phyloP scores from a whole-genome alignment of 176 grass and related monocot species.

The Hsuehochloa calcarea region DNA sequence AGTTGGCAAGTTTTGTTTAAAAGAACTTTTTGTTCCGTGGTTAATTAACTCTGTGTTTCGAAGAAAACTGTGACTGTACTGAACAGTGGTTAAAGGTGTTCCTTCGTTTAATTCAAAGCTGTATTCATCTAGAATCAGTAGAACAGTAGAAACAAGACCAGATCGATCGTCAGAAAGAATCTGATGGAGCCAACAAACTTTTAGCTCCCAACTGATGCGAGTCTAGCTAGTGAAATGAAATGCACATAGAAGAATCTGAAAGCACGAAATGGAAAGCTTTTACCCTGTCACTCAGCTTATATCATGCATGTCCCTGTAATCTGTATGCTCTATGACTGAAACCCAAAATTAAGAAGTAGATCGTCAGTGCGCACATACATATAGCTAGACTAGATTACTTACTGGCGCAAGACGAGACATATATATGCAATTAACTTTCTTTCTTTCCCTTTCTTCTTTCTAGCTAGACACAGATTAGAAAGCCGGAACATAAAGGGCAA shows the following conservation, averaged over 20 bases:
- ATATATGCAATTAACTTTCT: neutral
- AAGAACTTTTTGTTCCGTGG: too few relatives aligned
- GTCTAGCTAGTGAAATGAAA: too few relatives aligned
- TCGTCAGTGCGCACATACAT: neutral
- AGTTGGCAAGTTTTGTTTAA: neutral
- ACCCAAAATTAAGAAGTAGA: neutral
- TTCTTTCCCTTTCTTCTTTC: constrained; percentile 1
- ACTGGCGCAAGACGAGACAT: neutral
- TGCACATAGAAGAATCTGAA: too few relatives aligned
- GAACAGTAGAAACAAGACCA: neutral
- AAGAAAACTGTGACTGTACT: neutral
- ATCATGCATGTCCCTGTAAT: neutral
- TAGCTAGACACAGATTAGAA: neutral
- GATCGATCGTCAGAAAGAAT: neutral
- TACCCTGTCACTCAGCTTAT: too few relatives aligned
- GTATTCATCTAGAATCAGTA: neutral
- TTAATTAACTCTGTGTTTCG: neutral
- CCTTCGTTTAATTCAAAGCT: neutral
- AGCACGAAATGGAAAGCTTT: too few relatives aligned
- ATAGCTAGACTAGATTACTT: neutral
- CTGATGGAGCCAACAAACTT: too few relatives aligned
- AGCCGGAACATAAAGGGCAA: neutral
- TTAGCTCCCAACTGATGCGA: too few relatives aligned
- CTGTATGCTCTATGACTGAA: neutral
- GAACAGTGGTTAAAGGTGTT: neutral